Conservation (phyloP, 371 early-diverging fungal species). For the Chytridium lagenaria region DNA sequence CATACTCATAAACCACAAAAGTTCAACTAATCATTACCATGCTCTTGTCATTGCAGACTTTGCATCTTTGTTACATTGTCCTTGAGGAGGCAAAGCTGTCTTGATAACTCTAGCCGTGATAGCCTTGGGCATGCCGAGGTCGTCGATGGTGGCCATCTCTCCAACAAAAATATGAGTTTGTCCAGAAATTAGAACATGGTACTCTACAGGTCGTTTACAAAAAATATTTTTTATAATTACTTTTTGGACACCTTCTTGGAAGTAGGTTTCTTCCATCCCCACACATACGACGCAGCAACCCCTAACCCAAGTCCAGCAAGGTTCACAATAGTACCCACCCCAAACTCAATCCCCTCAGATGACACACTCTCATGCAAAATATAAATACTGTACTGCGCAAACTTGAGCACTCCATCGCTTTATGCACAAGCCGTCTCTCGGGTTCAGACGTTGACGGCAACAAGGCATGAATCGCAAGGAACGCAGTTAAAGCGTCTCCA, state of each 20-base stretch:
- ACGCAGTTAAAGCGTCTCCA: slow-evolving; percentile 30
- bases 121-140: slow-evolving; percentile 16
- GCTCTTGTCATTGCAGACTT: slow-evolving; percentile 10
- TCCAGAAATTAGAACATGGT: not conserved
- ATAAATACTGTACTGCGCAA: slow-evolving; percentile 32
- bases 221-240: not conserved
- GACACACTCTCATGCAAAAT: slow-evolving; percentile 25
- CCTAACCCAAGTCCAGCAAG: slow-evolving; percentile 21
- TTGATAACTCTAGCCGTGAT: slow-evolving; percentile 14
- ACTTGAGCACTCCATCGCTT: slow-evolving; percentile 28
- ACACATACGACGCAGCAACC: slow-evolving; percentile 25
- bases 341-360: slow-evolving; percentile 16
- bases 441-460: slow-evolving; percentile 10
- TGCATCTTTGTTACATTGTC: slow-evolving; percentile 4
- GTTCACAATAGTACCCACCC: slow-evolving; percentile 19
- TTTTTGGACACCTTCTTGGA: not conserved
- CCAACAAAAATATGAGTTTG: not conserved
- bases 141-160: slow-evolving; percentile 17
- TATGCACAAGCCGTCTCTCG: slow-evolving; percentile 37
- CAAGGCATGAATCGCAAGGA: slow-evolving; percentile 22
- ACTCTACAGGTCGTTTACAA: not conserved
- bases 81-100: not conserved
- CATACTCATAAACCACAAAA: not conserved
- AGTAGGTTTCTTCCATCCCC: slow-evolving; percentile 26
- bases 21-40: slow-evolving; percentile 7